Conservation (phyloP, 2,329 filamentous ascomycete species). For the Aspergillus oerlinghausenensis region DNA sequence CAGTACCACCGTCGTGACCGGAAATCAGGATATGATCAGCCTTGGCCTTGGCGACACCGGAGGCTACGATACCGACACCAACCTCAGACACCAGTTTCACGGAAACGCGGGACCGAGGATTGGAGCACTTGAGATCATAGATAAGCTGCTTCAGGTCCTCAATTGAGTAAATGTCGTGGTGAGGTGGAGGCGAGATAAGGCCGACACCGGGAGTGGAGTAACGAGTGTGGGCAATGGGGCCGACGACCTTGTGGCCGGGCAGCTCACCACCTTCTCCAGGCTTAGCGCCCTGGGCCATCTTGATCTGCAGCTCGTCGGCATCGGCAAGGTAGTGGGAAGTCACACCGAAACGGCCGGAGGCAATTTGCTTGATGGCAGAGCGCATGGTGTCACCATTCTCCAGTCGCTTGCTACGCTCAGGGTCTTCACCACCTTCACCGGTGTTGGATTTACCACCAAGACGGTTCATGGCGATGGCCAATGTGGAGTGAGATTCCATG, state of each 20-base stretch:
- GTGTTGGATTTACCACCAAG: conserved; percentile 97
- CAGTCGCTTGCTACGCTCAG: conserved; percentile 79
- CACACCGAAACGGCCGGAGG: conserved; percentile 92
- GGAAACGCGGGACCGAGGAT: conserved; percentile 84
- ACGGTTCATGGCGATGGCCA: conserved; percentile 95
- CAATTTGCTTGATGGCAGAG: conserved; percentile 96
- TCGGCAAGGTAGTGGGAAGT: conserved; percentile 93
- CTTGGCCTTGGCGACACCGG: conserved; percentile 95
- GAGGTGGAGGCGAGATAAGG: conserved; percentile 89
- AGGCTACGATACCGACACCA: conserved; percentile 94
- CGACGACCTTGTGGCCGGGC: conserved; percentile 93
- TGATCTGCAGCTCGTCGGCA: conserved; percentile 94
- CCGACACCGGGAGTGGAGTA: conserved; percentile 96
- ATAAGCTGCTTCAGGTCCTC: conserved; percentile 97
- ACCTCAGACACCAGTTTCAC: conserved; percentile 98
- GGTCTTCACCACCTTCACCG: conserved; percentile 93
- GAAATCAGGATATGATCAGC: conserved; percentile 96
- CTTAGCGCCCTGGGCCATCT: conserved; percentile 98
- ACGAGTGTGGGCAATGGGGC: conserved; percentile 86
- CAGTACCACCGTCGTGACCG: conserved; percentile 93
- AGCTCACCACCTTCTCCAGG: conserved; percentile 96
- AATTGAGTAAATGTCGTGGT: conserved; percentile 98
- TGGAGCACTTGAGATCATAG: conserved; percentile 95
- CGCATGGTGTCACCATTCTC: conserved; percentile 95
- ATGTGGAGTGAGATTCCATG: conserved; percentile 94